Conservation (phyloP, 1,284 basidiomycete species). For the Microbotryum lychnidis-dioicae region DNA sequence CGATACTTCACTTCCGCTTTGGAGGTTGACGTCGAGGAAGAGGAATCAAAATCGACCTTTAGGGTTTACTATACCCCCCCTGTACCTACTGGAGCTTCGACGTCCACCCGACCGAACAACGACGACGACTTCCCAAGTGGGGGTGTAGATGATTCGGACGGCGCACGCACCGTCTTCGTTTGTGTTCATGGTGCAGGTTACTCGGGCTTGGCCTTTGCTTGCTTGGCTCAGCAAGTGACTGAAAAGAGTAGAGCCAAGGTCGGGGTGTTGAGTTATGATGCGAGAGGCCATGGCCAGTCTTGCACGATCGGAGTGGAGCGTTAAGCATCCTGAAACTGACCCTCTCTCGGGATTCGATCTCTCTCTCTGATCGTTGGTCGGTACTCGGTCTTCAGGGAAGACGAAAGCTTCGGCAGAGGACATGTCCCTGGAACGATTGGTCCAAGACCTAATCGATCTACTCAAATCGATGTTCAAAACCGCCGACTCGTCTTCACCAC, state of each 20-base stretch:
- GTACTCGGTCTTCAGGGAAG: constrained; percentile 17
- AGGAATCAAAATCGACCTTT: constrained; percentile 43
- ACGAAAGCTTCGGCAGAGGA: constrained; percentile 36
- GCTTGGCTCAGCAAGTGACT: constrained; percentile 67
- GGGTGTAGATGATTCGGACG: constrained; percentile 17
- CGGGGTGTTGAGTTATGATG: constrained; percentile 77
- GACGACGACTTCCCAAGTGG: constrained; percentile 39
- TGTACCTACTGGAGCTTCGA: neutral
- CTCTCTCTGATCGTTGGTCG: neutral
- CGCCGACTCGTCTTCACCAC: constrained; percentile 54
- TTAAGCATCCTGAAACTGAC: too few relatives aligned
- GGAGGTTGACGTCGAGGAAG: constrained; percentile 47
- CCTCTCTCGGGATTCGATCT: neutral
- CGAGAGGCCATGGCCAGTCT: constrained; percentile 72
- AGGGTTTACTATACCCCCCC: constrained; percentile 58
- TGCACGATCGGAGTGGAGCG: too few relatives aligned
- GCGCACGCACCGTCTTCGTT: constrained; percentile 62
- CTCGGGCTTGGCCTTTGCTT: constrained; percentile 79
- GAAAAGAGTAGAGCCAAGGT: constrained; percentile 59
- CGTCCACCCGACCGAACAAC: constrained; percentile 9
- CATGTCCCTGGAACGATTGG: constrained; percentile 61
- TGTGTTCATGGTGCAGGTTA: constrained; percentile 95
- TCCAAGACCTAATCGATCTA: constrained; percentile 61
- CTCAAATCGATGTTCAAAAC: constrained; percentile 60
- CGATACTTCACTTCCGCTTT: constrained; percentile 66